Conservation (phyloP, 2,329 filamentous ascomycete species). For the Microdochium paspali region DNA sequence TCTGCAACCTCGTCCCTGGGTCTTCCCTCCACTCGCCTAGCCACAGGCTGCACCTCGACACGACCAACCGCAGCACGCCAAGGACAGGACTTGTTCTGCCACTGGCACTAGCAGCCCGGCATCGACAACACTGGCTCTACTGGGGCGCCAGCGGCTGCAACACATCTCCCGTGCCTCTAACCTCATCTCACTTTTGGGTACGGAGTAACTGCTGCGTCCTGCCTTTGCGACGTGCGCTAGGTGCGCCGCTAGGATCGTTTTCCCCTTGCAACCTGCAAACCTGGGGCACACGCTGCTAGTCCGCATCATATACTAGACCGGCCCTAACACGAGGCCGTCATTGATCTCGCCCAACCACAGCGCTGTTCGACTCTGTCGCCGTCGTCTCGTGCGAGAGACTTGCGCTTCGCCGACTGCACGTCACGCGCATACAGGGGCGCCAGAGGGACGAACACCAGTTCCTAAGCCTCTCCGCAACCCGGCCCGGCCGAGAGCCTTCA, state of each 20-base stretch:
- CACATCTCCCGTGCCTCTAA: constrained; percentile 1
- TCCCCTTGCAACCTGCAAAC: background rate
- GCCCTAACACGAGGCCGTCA: background rate
- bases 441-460: no score
- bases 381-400: background rate
- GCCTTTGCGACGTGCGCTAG: background rate
- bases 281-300: background rate
- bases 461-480: no score
- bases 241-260: background rate
- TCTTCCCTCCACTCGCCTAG: no score
- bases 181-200: background rate
- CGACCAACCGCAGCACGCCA: background rate
- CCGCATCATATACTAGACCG: background rate
- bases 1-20: no score
- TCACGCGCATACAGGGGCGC: no score
- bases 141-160: background rate
- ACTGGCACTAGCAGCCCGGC: background rate
- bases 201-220: background rate
- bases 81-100: background rate
- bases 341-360: background rate
- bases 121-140: background rate
- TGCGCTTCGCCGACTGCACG: no score
- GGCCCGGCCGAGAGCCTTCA: no score
- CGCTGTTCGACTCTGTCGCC: background rate
- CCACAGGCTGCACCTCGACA: no score